phyloP scores from a whole-genome alignment of 495 filamentous ascomycete species.

The Extremus antarcticus region DNA sequence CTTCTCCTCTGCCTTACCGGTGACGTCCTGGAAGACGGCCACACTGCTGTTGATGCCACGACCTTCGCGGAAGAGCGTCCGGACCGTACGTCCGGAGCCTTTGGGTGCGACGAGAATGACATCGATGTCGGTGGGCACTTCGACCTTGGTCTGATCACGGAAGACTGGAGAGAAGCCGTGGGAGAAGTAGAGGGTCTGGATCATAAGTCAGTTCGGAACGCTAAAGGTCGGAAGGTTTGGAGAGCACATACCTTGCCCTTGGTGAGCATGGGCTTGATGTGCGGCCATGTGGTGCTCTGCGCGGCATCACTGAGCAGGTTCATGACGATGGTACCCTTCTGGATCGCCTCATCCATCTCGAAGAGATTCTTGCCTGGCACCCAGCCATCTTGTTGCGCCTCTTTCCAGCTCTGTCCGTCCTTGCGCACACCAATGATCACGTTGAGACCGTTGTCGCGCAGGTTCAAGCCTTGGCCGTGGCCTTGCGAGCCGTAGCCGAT shows the following conservation, averaged over 20 bases:
- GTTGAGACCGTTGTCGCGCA: conserved; percentile 97
- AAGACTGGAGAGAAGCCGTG: conserved; percentile 99
- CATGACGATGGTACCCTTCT: conserved; percentile 92
- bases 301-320: conserved; percentile 96
- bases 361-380: conserved; percentile 96
- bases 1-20: conserved; percentile 96
- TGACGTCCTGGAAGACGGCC: conserved; percentile 97
- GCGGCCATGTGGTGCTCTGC: conserved; percentile 95
- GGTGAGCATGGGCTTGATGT: conserved; percentile 92
- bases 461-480: conserved; percentile 97
- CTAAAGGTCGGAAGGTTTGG: background rate
- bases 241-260: conserved; percentile 75
- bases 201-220: background rate
- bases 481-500: conserved; percentile 99
- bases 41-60: conserved; percentile 99
- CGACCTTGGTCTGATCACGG: conserved; percentile 98
- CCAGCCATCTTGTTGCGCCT: conserved; percentile 95
- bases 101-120: conserved; percentile 99
- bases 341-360: conserved; percentile 90
- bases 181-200: conserved; percentile 94
- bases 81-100: conserved; percentile 96
- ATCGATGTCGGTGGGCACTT: conserved; percentile 87
- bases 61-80: conserved; percentile 92
- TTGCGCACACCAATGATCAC: conserved; percentile 98
- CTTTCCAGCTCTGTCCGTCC: conserved; percentile 95